Base-by-base conservation (phyloP, 345 rosid genomes). In the Brassica carinata region DNA sequence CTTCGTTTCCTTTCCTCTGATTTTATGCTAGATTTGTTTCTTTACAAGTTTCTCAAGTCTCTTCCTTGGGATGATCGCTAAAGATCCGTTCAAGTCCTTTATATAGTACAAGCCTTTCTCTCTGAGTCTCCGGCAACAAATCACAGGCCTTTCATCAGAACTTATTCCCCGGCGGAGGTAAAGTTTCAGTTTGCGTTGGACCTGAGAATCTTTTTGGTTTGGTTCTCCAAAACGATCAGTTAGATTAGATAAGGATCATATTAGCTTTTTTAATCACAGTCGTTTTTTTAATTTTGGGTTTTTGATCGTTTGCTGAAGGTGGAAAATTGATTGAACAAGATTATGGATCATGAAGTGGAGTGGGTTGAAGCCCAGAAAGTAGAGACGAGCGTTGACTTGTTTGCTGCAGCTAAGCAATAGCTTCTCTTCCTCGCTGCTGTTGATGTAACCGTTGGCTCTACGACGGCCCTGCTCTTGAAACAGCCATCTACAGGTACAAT, bases 341-440 rank as follows among this genome's bases (percentile, higher is more conserved):
- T 15, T 19, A 86, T 85, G 86, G 57, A 84, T 36, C 87, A 87
- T 31, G 79, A 82, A 70, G 23, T 81, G 14, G 97, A 93, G 87
- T 92, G 99, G 97, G 58, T 82, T 48, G 88, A 90, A 84, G 97
- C 97, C 0, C 99, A 90, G 73, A 92, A 85, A 71, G 87, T 92
- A 19, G 86, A 69, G 48, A 81, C 83, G 5, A 86, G 91, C 69
- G 85, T 90, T 45, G 95, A 94, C 81, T 89, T 93, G 53, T 63
- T 82, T 15, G 73, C 87, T 75, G 90, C 95, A 3, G 99, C 98
- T 7, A 91, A 89, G 72, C 82, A 81, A 64, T 98, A 93, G 51
- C 97, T 96, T 83, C 74, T 69, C 57, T 96, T 96, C 40, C 93
- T 96, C 5, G 87, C 81, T 0, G 83, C 88, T 27, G 94, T 96